Evolutionary conservation across 306 rosid genomes (phyloP).

Genomic region (Inga leiocalycina): DNA sequence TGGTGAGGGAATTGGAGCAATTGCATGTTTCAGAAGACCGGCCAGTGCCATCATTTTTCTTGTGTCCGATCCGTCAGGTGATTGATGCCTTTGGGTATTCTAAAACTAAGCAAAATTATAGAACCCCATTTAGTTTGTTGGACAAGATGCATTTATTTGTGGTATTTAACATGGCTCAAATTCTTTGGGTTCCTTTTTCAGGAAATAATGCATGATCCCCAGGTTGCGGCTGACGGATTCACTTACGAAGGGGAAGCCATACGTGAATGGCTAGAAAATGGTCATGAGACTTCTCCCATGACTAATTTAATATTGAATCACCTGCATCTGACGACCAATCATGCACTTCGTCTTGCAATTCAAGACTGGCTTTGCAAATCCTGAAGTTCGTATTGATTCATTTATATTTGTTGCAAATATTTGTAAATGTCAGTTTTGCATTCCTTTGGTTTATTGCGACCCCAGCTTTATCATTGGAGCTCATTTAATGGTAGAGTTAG

Average conservation of each 20-base stretch:
- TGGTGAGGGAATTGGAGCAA: slow-evolving; percentile 78
- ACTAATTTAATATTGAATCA: slow-evolving; percentile 73
- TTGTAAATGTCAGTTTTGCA: slow-evolving; percentile 21
- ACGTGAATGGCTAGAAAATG: slow-evolving; percentile 72
- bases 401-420: slow-evolving; percentile 25
- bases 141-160: not conserved
- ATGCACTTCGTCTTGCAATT: slow-evolving; percentile 69
- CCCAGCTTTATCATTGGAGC: slow-evolving; percentile 10
- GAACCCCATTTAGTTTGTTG: slow-evolving; percentile 6
- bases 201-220: slow-evolving; percentile 96
- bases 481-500: not conserved
- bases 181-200: slow-evolving; percentile 46
- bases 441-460: not conserved
- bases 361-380: slow-evolving; percentile 92
- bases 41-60: slow-evolving; percentile 71
- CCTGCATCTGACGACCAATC: slow-evolving; percentile 74
- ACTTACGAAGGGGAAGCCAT: slow-evolving; percentile 96
- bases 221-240: slow-evolving; percentile 87
- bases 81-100: not conserved
- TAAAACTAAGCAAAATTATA: slow-evolving; percentile 9
- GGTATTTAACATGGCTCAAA: slow-evolving; percentile 24
- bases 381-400: slow-evolving; percentile 31
- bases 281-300: slow-evolving; percentile 85
- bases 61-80: slow-evolving; percentile 87
- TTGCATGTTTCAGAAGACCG: slow-evolving; percentile 73